Evolutionary conservation across 2,329 filamentous ascomycete genomes (phyloP), one percentile per base, ranked within the genome.

Genomic region (Clarireedia homoeocarpa): DNA sequence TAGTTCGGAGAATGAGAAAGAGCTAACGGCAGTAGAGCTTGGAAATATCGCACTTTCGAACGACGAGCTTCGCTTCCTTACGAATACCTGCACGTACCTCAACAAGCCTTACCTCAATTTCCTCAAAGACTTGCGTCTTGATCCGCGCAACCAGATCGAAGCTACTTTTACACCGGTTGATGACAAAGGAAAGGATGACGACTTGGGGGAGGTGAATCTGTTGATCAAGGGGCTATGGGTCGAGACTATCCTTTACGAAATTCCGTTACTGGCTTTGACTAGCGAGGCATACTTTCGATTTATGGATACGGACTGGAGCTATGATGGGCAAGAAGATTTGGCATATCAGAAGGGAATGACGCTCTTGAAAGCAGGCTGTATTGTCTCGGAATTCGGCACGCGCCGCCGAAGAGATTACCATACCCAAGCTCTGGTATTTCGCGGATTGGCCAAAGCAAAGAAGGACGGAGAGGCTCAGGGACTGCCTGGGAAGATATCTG

Each of bases 261-360:
- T 99, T 57, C 94, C 94, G 0, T 79, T 99, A 23, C 79, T 99
- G 20, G 91, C 95, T 2, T 73, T 99, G 61, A 89, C 92, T 1
- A 96, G 91, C 48, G 92, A 99, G 71, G 90, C 94, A 50, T 99
- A 96, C 74, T 99, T 99, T 79, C 91, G 89, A 68, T 97, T 96
- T 73, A 89, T 91, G 76, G 91, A 99, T 69, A 89, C 74, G 52
- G 91, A 96, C 70, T 99, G 94, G 94, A 85, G 81, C 65, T 88
- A 97, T 66, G 81, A 88, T 5, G 86, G 86, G 2, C 94, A 99
- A 71, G 84, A 95, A 66, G 86, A 95, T 50, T 86, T 86, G 63
- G 91, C 94, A 1, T 89, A 84, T 60, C 76, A 81, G 7, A 99
- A 99, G 74, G 94, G 90, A 2, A 76, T 85, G 61, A 77, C 78